These are phyloP conservation scores for Stephania yunnanensis DNA, from an alignment of 164 flowering plant genomes.

Conservation along the genomic window DNA sequence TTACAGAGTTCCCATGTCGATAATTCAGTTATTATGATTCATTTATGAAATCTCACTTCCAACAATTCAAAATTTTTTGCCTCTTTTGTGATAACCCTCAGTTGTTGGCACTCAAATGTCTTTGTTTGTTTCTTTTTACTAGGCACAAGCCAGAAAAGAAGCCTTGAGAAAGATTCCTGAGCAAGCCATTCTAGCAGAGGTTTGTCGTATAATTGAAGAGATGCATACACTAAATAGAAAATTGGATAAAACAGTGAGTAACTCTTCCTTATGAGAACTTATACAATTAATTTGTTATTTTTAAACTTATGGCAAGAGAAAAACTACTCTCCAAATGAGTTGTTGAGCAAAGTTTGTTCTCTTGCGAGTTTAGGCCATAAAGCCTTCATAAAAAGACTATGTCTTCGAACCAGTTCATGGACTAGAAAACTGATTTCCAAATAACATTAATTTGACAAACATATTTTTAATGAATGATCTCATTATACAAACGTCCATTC, in stretches of 20 bases:
- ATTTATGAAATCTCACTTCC: background rate
- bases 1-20: too few species aligned
- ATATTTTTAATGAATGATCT: too few species aligned
- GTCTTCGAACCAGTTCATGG: too few species aligned
- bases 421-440: too few species aligned
- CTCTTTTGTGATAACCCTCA: background rate
- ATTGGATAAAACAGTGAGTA: slow-evolving; percentile 71
- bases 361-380: too few species aligned
- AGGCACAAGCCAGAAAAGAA: slow-evolving; percentile 68
- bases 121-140: slow-evolving; percentile 3
- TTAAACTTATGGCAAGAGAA: too few species aligned
- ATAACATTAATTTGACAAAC: too few species aligned
- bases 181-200: slow-evolving; percentile 59
- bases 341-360: too few species aligned
- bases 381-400: too few species aligned
- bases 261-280: background rate
- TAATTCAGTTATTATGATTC: background rate
- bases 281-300: too few species aligned
- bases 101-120: background rate
- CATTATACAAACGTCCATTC: too few species aligned
- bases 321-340: too few species aligned
- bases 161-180: slow-evolving; percentile 69
- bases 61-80: background rate
- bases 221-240: slow-evolving; percentile 63
- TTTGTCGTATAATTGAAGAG: slow-evolving; percentile 85